A percentile compares a stretch with the other conserved stretches of the same genome.
phyloP scores from a whole-genome alignment of 1,139 yeast species.

The Yamadazyma sp. region DNA sequence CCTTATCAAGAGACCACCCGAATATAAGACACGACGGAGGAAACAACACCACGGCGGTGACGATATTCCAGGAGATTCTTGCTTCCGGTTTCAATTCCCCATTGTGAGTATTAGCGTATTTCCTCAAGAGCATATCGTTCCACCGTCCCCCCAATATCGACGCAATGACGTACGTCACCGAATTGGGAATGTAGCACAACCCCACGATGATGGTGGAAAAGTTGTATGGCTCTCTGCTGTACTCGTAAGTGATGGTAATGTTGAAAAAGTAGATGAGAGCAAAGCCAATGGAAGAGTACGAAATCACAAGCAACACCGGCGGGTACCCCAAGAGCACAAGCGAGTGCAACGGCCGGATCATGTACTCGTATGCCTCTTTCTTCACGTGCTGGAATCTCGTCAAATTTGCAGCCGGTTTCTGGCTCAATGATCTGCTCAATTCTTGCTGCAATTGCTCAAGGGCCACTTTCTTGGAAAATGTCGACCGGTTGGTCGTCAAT shows the following conservation, averaged over 20 bases:
- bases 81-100: constrained; percentile 76
- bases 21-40: constrained; percentile 70
- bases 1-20: constrained; percentile 77
- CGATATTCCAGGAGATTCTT: constrained; percentile 73
- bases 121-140: constrained; percentile 62
- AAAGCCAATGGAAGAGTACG: constrained; percentile 67
- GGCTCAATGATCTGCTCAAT: constrained; percentile 18
- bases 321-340: constrained; percentile 61
- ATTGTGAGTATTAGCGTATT: constrained; percentile 55
- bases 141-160: constrained; percentile 77
- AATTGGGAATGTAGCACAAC: constrained; percentile 77
- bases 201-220: constrained; percentile 70
- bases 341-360: constrained; percentile 50
- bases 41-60: constrained; percentile 58
- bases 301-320: constrained; percentile 66
- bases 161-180: constrained; percentile 72
- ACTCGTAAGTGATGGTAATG: constrained; percentile 67
- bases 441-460: constrained; percentile 26
- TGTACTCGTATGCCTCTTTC: constrained; percentile 38
- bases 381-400: constrained; percentile 17
- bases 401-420: neutral
- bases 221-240: constrained; percentile 65
- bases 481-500: constrained; percentile 34
- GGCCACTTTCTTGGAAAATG: constrained; percentile 30
- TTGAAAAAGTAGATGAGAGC: constrained; percentile 72